A percentile compares a stretch with the other conserved stretches of the same genome.
Evolutionary conservation across 441 rosid genomes (phyloP).

Genomic region (Arabidopsis hybrid): DNA sequence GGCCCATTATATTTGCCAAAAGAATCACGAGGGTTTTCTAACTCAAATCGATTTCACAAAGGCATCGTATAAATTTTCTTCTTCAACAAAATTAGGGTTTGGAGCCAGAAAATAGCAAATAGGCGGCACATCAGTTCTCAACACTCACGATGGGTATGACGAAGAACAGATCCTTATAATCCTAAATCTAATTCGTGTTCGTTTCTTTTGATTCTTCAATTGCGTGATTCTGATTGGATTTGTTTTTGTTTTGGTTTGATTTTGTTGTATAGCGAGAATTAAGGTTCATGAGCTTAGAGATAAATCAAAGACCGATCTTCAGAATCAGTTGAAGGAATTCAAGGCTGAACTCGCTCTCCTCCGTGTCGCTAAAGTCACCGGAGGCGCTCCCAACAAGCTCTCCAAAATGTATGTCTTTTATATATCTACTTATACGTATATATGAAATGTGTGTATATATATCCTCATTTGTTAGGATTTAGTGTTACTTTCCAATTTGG

Average conservation of each 20-base stretch:
- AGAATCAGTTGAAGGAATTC: conserved; percentile 51
- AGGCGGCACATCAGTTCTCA: conserved; percentile 21
- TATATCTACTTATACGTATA: not conserved
- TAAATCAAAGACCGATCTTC: conserved; percentile 56
- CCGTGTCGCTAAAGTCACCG: conserved; percentile 62
- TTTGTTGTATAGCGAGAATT: conserved; percentile 49
- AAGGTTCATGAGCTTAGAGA: conserved; percentile 68
- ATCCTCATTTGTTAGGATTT: too few species aligned
- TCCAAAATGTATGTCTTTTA: conserved; percentile 50
- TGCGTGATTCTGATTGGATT: not conserved
- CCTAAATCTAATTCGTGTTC: not conserved
- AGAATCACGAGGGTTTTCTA: not conserved
- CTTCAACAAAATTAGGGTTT: conserved; percentile 21
- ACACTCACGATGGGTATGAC: conserved; percentile 42
- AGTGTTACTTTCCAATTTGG: too few species aligned
- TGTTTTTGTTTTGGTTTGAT: not conserved
- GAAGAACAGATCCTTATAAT: not conserved
- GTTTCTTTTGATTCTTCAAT: not conserved
- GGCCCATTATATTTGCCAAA: conserved; percentile 15
- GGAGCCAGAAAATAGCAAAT: conserved; percentile 26
- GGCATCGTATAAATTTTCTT: conserved; percentile 11
- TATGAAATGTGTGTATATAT: not conserved
- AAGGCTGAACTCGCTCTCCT: conserved; percentile 55
- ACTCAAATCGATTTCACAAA: not conserved
- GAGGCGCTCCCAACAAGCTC: conserved; percentile 67